Evolutionary conservation across 257 asterid genomes (phyloP).

Genomic region (Linaria vulgaris): DNA sequence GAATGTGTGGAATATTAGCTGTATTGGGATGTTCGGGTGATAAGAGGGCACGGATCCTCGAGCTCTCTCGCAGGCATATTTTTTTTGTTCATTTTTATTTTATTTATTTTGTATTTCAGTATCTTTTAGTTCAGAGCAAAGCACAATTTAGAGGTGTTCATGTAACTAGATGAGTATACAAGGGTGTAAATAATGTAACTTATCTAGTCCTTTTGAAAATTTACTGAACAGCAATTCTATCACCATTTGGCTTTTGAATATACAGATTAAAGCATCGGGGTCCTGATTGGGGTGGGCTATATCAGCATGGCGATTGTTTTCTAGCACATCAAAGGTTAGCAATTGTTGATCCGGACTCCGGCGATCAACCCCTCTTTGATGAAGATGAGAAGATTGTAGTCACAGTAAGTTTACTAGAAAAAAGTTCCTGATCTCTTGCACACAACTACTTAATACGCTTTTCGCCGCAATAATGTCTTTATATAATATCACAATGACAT

Average conservation of each 20-base stretch:
- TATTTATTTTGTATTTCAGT: background rate
- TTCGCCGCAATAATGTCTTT: no score
- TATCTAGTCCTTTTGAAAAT: no score
- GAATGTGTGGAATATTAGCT: constrained; percentile 70
- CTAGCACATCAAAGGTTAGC: constrained; percentile 93
- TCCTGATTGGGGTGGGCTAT: constrained; percentile 98
- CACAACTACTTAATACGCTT: no score
- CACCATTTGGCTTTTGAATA: no score
- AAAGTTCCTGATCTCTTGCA: no score
- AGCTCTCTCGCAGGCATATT: constrained; percentile 69
- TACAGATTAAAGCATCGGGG: constrained; percentile 91
- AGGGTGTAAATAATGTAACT: no score
- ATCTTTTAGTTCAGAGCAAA: no score
- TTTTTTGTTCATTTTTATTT: background rate
- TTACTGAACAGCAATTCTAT: no score
- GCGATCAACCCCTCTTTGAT: constrained; percentile 89
- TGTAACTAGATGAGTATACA: no score
- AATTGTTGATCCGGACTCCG: constrained; percentile 92
- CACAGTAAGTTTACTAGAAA: constrained; percentile 43
- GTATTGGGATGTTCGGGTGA: constrained; percentile 66
- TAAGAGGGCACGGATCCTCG: constrained; percentile 67
- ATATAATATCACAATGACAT: no score
- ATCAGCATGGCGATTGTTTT: constrained; percentile 74
- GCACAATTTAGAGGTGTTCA: no score
- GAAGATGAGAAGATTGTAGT: constrained; percentile 75